phyloP scores from a whole-genome alignment of 179 eudicot genomes.

The Spergularia azorica region DNA sequence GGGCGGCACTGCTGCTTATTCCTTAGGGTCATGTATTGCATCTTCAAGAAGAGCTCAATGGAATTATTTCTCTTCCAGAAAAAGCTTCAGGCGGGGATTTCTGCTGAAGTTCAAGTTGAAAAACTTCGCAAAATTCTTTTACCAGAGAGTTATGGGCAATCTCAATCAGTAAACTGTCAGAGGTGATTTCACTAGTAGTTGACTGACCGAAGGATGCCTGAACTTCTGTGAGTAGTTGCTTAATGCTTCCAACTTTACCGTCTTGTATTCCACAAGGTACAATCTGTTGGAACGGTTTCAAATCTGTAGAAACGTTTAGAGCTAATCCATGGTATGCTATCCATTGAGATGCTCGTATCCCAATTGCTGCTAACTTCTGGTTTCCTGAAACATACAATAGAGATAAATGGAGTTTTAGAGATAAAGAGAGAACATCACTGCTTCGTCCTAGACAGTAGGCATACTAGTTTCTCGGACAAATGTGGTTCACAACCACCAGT shows the following conservation, averaged over 20 bases:
- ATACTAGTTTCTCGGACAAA: too few relatives aligned
- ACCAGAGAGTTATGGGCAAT: slow-evolving; percentile 49
- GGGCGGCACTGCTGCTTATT: background rate
- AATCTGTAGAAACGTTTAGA: slow-evolving; percentile 72
- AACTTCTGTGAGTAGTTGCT: slow-evolving; percentile 43
- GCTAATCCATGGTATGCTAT: slow-evolving; percentile 90
- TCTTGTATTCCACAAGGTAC: slow-evolving; percentile 87
- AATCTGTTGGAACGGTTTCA: slow-evolving; percentile 66
- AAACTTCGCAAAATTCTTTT: slow-evolving; percentile 71
- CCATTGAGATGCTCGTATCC: slow-evolving; percentile 77
- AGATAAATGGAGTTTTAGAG: background rate
- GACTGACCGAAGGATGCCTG: slow-evolving; percentile 25
- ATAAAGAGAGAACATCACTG: too few relatives aligned
- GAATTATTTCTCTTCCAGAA: slow-evolving; percentile 6
- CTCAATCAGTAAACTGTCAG: slow-evolving; percentile 53
- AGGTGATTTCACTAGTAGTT: slow-evolving; percentile 7
- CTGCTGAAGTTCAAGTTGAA: slow-evolving; percentile 57
- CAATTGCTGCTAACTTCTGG: slow-evolving; percentile 79
- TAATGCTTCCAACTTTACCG: slow-evolving; percentile 79
- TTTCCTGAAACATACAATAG: slow-evolving; percentile 49
- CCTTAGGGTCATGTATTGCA: background rate
- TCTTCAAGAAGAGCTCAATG: background rate
- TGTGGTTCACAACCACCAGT: too few relatives aligned
- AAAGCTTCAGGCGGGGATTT: slow-evolving; percentile 20
- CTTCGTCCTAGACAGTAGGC: too few relatives aligned